Evolutionary conservation across 176 grass and related monocot genomes (phyloP).

Genomic region (Aegilops bicornis): DNA sequence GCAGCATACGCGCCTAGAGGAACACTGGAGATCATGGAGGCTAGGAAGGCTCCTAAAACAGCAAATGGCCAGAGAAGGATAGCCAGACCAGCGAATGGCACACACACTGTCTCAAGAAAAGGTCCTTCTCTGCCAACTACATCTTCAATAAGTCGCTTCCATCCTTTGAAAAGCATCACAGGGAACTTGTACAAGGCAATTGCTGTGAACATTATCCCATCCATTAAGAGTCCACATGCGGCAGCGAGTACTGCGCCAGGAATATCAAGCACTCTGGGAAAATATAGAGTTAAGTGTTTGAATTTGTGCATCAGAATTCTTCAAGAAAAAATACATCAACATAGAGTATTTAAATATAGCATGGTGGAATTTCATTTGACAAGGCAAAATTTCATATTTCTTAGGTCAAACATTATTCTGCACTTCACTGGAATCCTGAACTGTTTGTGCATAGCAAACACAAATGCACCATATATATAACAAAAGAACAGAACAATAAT

Average conservation of each 20-base stretch:
- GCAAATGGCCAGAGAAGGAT: constrained; percentile 95
- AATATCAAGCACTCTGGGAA: constrained; percentile 71
- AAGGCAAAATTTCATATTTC: background rate
- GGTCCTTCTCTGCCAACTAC: constrained; percentile 89
- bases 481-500: background rate
- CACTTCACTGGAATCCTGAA: background rate
- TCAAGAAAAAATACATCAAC: background rate
- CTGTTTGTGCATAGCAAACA: constrained; percentile 7
- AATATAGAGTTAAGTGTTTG: constrained; percentile 24
- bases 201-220: constrained; percentile 62
- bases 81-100: constrained; percentile 91
- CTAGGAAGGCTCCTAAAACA: constrained; percentile 69
- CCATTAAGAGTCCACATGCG: constrained; percentile 61
- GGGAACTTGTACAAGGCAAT: constrained; percentile 81
- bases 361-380: background rate
- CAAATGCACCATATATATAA: constrained; percentile 21
- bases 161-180: constrained; percentile 97
- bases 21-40: constrained; percentile 69
- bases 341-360: background rate
- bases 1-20: constrained; percentile 81
- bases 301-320: constrained; percentile 9
- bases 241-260: constrained; percentile 59
- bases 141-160: constrained; percentile 81
- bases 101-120: constrained; percentile 88
- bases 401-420: background rate